These are phyloP conservation scores for Heteromeles arbutifolia DNA, from an alignment of 306 rosid species.

Conservation along the genomic window DNA sequence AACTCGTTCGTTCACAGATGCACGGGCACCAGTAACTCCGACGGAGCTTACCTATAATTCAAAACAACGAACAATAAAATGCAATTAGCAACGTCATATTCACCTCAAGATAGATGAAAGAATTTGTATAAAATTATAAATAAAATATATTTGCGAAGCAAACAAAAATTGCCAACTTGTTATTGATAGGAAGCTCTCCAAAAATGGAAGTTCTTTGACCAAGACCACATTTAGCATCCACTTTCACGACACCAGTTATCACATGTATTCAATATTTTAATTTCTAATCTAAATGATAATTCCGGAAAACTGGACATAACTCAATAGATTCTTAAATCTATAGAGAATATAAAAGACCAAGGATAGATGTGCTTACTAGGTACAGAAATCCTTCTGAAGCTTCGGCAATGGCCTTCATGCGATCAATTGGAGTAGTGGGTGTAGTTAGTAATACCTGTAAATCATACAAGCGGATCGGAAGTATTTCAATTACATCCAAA, in stretches of 20 bases:
- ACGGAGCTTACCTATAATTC: constrained; percentile 72
- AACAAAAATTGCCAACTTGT: neutral
- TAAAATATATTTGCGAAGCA: neutral
- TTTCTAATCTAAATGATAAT: constrained; percentile 1
- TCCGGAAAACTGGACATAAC: neutral
- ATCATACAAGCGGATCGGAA: constrained; percentile 10
- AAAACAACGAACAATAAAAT: constrained; percentile 15
- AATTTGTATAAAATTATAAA: neutral
- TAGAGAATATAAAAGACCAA: neutral
- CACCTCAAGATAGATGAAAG: neutral
- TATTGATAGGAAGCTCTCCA: neutral
- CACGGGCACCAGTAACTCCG: constrained; percentile 90
- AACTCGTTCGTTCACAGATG: constrained; percentile 63
- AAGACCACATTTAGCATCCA: neutral
- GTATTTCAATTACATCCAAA: neutral
- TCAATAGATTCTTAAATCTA: neutral
- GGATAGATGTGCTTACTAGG: constrained; percentile 38
- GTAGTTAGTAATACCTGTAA: constrained; percentile 81
- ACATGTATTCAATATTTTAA: constrained; percentile 12
- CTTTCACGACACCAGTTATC: neutral
- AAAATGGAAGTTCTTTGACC: neutral
- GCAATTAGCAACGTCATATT: neutral
- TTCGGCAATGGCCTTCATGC: constrained; percentile 84
- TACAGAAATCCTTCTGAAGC: constrained; percentile 81
- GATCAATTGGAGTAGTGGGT: constrained; percentile 68